These are phyloP conservation scores for Orbilia ellipsospora DNA, from an alignment of 2,329 filamentous ascomycete genomes.

Conservation along the genomic window DNA sequence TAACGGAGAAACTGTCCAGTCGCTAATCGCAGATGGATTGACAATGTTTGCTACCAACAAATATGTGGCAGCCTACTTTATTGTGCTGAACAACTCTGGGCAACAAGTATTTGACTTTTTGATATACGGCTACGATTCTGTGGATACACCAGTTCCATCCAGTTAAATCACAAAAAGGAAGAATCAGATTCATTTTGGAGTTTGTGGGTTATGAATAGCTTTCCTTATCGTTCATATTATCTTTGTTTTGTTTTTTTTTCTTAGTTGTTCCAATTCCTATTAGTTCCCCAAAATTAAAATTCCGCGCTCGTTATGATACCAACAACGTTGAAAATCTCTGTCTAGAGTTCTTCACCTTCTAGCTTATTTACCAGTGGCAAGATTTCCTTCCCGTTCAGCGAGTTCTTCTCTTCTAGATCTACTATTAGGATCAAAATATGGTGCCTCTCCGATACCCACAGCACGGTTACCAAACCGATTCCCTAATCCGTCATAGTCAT, in stretches of 20 bases:
- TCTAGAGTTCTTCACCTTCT: not conserved
- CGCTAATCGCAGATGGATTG: conserved; percentile 25
- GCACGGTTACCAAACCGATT: conserved; percentile 67
- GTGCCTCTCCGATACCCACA: conserved; percentile 69
- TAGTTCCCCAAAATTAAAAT: not conserved
- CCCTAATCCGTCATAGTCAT: conserved; percentile 70
- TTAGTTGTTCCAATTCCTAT: conserved; percentile 11
- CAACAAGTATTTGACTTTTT: conserved; percentile 37
- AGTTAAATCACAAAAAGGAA: not conserved
- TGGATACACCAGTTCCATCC: conserved; percentile 31
- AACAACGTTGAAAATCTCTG: not conserved
- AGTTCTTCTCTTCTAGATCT: conserved; percentile 65
- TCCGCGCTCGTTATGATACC: conserved; percentile 9
- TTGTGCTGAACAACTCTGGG: conserved; percentile 15
- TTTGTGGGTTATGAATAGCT: conserved; percentile 9
- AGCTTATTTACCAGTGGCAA: conserved; percentile 4
- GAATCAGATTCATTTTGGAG: conserved; percentile 36
- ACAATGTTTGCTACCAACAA: conserved; percentile 38
- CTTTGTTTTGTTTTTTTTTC: not conserved
- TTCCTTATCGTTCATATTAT: conserved; percentile 5
- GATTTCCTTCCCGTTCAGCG: conserved; percentile 51
- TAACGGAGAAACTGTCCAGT: conserved; percentile 24
- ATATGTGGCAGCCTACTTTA: conserved; percentile 38
- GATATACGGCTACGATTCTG: conserved; percentile 46
- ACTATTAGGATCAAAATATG: conserved; percentile 68